Conservation (phyloP, 495 filamentous ascomycete species). For the Glonium stellatum region DNA sequence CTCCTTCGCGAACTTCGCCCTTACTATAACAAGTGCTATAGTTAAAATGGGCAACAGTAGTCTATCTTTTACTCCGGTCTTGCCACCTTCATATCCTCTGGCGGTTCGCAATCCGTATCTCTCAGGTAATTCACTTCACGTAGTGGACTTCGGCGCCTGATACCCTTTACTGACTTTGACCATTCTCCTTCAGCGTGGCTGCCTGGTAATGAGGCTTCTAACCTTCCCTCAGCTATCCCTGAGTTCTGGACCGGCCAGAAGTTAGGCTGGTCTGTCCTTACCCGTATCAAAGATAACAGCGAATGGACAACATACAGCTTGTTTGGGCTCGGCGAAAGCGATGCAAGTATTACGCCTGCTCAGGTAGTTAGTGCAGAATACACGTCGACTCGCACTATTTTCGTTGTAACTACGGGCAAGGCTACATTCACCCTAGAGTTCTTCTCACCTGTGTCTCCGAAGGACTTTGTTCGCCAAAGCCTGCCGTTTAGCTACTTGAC, state of each 20-base stretch:
- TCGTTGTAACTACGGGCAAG: conserved; percentile 40
- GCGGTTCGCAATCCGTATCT: conserved; percentile 45
- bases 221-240: conserved; percentile 39
- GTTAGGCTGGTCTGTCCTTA: conserved; percentile 45
- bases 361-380: conserved; percentile 38
- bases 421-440: conserved; percentile 41
- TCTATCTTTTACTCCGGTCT: conserved; percentile 32
- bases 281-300: conserved; percentile 39
- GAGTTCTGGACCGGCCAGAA: conserved; percentile 48
- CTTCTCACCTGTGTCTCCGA: conserved; percentile 20
- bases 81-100: conserved; percentile 45
- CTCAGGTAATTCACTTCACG: conserved; percentile 30
- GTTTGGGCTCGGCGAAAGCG: conserved; percentile 40
- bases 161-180: not conserved
- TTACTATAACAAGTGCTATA: not conserved
- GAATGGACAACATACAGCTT: conserved; percentile 41
- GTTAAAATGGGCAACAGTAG: not conserved
- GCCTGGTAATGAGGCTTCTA: conserved; percentile 36
- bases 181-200: conserved; percentile 38
- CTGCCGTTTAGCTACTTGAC: conserved; percentile 26
- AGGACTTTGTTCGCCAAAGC: conserved; percentile 17
- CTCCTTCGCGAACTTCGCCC: not conserved
- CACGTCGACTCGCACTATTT: conserved; percentile 44
- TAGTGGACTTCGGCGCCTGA: not conserved
- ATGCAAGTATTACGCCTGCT: conserved; percentile 27